Conservation (phyloP, 1,284 basidiomycete species). For the Pseudozyma tsukubaensis region DNA sequence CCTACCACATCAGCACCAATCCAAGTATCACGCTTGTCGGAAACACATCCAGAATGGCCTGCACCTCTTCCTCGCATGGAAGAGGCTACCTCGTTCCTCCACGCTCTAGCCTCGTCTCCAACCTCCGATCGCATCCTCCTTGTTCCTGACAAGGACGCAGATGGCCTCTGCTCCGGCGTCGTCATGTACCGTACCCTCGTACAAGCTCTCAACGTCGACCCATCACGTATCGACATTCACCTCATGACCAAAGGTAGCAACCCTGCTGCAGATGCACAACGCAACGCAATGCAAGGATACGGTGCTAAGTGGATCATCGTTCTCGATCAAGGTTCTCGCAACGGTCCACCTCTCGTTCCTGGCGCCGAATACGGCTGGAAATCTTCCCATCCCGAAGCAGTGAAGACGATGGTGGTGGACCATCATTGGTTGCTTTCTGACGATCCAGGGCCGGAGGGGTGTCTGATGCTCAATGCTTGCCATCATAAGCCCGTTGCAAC, state of each 20-base stretch:
- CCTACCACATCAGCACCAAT: conserved; percentile 7
- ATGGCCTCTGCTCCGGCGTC: conserved; percentile 51
- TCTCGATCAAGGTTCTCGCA: conserved; percentile 59
- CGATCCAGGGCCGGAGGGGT: conserved; percentile 42
- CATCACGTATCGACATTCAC: conserved; percentile 40
- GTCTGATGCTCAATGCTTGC: conserved; percentile 55
- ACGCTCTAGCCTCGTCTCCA: conserved; percentile 18
- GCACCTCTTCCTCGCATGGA: conserved; percentile 16
- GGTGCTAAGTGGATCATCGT: conserved; percentile 50
- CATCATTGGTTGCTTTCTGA: conserved; percentile 46
- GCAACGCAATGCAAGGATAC: conserved; percentile 32
- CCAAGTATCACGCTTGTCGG: conserved; percentile 27
- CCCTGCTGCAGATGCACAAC: conserved; percentile 29
- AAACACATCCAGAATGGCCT: conserved; percentile 42
- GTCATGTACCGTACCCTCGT: conserved; percentile 55
- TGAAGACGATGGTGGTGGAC: conserved; percentile 51
- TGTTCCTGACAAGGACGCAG: conserved; percentile 59
- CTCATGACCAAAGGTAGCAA: conserved; percentile 53
- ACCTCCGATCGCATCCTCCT: conserved; percentile 32
- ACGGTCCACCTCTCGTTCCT: conserved; percentile 37
- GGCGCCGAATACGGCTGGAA: conserved; percentile 53
- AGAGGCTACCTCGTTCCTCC: conserved; percentile 37
- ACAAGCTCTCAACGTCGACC: conserved; percentile 27
- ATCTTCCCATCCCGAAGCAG: conserved; percentile 13
- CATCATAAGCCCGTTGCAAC: conserved; percentile 51